Base-by-base conservation (phyloP, 768 basidiomycete genomes). In the Amyloporia xantha region DNA sequence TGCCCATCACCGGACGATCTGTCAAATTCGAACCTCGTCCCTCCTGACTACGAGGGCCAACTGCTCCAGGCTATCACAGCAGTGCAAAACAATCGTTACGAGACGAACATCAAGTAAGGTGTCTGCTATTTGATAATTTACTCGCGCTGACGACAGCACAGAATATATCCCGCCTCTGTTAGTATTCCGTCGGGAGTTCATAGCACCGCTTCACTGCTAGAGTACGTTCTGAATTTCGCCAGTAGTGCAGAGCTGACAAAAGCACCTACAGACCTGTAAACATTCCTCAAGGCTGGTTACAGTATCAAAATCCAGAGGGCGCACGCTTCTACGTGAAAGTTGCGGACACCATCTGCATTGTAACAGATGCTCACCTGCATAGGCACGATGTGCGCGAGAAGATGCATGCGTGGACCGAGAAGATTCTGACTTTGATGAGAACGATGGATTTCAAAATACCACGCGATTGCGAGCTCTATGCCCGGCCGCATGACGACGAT, bases 391-490 rank as follows among this genome's bases (percentile, higher is more conserved):
- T 33, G 7, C 15, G 15, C 30, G 30, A 33, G 30, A 33, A 33
- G 30, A 15, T 33, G 30, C 30, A 7, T 7, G 30, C 30, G 9
- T 33, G 9, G 9, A 33, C 30, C 30, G 30, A 33, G 30, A 33
- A 7, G 30, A 33, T 33, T 7, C 30, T 7, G 15, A 15, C 7
- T 15, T 33, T 33, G 7, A 15, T 15, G 15, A 15, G 15, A 15
- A 7, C 9, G 7, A 7, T 33, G 9, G 30, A 33, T 2, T 19
- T 35, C 11, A 27, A 37, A 21, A 17, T 57, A 1, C 54, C 54
- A 4, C 21, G 49, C 12, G 42, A 50, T 17, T 48, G 41, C 36
- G 57, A 58, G 28, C 15, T 53, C 5, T 58, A 53, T 27, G 37
- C 58, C 9, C 27, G 48, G 49, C 12, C 30, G 12, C 44, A 57